These are phyloP conservation scores for Rubroshorea leprosula DNA, from an alignment of 345 rosid genomes.

Conservation along the genomic window DNA sequence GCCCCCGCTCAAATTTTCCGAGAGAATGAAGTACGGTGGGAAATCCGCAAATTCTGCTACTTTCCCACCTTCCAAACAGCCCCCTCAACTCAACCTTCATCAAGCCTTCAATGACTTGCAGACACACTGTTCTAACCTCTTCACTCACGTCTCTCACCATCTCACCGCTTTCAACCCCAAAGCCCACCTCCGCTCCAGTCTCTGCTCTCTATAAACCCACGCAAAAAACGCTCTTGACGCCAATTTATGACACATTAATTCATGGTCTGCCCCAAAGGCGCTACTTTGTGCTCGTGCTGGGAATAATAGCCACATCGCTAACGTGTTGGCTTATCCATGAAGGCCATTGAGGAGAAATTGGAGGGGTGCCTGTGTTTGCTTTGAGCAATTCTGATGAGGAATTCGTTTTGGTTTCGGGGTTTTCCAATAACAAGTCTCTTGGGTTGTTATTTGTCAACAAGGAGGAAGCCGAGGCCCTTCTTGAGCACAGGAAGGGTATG, in stretches of 20 bases:
- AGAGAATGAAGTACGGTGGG: constrained; percentile 32
- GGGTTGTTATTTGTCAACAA: constrained; percentile 71
- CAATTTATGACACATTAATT: too few relatives aligned
- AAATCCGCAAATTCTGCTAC: constrained; percentile 3
- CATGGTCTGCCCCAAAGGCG: constrained; percentile 20
- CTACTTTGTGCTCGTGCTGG: constrained; percentile 58
- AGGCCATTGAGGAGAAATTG: constrained; percentile 73
- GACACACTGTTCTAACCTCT: constrained; percentile 43
- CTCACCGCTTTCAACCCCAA: constrained; percentile 29
- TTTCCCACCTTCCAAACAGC: constrained; percentile 29
- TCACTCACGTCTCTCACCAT: constrained; percentile 39
- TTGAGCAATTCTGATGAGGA: constrained; percentile 71
- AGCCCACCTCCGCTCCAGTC: constrained; percentile 34
- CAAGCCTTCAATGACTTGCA: constrained; percentile 38
- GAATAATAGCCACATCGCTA: constrained; percentile 20
- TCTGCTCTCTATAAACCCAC: constrained; percentile 29
- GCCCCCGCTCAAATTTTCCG: too few relatives aligned
- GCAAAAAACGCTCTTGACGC: constrained; percentile 28
- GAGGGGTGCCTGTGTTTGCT: constrained; percentile 88
- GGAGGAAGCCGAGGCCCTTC: constrained; percentile 85
- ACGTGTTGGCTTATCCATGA: constrained; percentile 29
- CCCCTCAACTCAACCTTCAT: constrained; percentile 33
- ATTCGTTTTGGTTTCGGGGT: constrained; percentile 74
- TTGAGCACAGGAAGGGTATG: constrained; percentile 70
- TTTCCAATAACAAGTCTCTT: constrained; percentile 50